These are phyloP conservation scores for Scheffersomyces insectosa DNA, from an alignment of 1,139 yeast species.

Conservation along the genomic window DNA sequence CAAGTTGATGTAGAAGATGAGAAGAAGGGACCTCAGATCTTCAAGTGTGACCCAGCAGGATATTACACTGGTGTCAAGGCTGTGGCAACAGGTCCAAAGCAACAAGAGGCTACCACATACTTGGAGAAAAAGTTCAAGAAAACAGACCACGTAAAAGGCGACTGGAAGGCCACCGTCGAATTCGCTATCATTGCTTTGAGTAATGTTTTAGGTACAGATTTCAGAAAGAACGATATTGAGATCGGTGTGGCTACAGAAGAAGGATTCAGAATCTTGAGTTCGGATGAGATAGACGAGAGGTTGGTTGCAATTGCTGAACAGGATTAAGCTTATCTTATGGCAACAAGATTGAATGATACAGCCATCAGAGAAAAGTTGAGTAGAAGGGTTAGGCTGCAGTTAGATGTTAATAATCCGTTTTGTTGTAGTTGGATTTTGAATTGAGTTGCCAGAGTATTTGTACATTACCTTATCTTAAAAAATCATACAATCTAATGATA, in stretches of 20 bases:
- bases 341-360: no score
- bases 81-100: conserved; percentile 94
- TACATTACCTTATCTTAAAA: no score
- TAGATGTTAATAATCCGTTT: no score
- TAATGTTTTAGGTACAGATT: conserved; percentile 86
- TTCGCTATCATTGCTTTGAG: conserved; percentile 84
- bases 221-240: conserved; percentile 89
- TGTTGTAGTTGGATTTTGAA: no score
- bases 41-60: conserved; percentile 97
- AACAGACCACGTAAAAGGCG: conserved; percentile 70
- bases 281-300: conserved; percentile 92
- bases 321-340: conserved; percentile 48
- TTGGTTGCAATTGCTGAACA: conserved; percentile 93
- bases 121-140: conserved; percentile 91
- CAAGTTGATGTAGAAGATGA: conserved; percentile 72
- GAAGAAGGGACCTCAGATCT: conserved; percentile 85
- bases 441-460: no score
- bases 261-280: conserved; percentile 69
- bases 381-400: no score
- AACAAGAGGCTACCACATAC: conserved; percentile 90
- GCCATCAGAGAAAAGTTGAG: no score
- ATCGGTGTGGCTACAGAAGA: conserved; percentile 80
- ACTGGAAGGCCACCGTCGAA: conserved; percentile 88
- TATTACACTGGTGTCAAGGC: conserved; percentile 91
- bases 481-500: no score